A percentile compares a stretch with the other conserved stretches of the same genome.
Evolutionary conservation across 2,329 filamentous ascomycete genomes (phyloP).

Genomic region (Ceratocystis alfenasii): DNA sequence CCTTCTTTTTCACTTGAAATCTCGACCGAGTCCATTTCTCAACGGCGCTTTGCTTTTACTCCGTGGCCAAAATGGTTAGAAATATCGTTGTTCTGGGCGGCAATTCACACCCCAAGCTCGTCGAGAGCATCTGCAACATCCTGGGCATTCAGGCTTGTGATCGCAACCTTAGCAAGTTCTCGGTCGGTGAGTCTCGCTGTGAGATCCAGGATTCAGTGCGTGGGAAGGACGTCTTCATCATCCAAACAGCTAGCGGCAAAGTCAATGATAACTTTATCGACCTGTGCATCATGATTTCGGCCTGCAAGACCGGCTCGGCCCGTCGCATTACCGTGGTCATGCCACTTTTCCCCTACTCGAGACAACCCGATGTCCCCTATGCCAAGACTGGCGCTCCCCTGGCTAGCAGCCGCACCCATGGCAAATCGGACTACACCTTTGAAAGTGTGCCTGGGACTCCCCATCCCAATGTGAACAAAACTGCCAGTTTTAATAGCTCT

Average conservation of each 20-base stretch:
- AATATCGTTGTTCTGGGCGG: conserved; percentile 91
- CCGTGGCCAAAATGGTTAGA: conserved; percentile 59
- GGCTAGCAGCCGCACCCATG: conserved; percentile 47
- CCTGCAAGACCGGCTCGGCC: conserved; percentile 88
- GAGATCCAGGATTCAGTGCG: conserved; percentile 95
- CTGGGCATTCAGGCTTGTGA: conserved; percentile 78
- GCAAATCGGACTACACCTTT: conserved; percentile 60
- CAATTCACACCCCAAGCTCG: conserved; percentile 80
- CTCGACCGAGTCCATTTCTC: background rate
- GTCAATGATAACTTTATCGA: conserved; percentile 97
- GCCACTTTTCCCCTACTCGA: conserved; percentile 90
- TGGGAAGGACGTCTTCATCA: conserved; percentile 97
- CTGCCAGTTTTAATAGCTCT: conserved; percentile 50
- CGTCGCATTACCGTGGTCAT: conserved; percentile 87
- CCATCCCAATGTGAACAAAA: conserved; percentile 56
- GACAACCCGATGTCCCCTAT: conserved; percentile 92
- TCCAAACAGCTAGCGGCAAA: conserved; percentile 82
- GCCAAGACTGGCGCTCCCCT: conserved; percentile 89
- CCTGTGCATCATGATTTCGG: conserved; percentile 94
- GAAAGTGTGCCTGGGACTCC: conserved; percentile 87
- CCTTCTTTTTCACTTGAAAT: background rate
- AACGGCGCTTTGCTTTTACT: background rate
- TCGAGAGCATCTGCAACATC: conserved; percentile 75
- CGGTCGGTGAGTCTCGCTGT: conserved; percentile 85
- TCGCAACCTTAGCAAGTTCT: conserved; percentile 81